A percentile compares a stretch with the other conserved stretches of the same genome.
These are phyloP conservation scores for Lentinula sp. DNA, from an alignment of 768 basidiomycete species.

Conservation along the genomic window DNA sequence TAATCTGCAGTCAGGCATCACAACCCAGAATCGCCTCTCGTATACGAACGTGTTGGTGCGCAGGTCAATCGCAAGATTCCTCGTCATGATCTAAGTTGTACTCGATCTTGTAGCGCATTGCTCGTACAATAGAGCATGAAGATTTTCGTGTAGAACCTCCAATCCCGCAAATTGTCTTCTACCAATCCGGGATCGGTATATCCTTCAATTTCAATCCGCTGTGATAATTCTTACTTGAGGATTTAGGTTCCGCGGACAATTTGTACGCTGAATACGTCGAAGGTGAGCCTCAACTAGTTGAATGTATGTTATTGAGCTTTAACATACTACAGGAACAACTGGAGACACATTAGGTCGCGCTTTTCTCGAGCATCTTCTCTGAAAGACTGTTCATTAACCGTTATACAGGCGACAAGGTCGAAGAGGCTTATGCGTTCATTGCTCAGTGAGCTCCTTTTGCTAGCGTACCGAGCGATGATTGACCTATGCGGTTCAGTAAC, in stretches of 20 bases:
- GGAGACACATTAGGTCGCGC: conserved; percentile 52
- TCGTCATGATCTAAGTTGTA: not conserved
- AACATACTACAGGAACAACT: conserved; percentile 41
- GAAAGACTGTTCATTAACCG: too few relatives aligned
- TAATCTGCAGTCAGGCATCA: conserved; percentile 17
- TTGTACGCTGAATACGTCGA: conserved; percentile 56
- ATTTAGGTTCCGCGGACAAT: conserved; percentile 42
- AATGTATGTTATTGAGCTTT: not conserved
- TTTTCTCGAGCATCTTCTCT: not conserved
- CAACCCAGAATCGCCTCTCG: conserved; percentile 32
- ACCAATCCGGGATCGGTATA: conserved; percentile 51
- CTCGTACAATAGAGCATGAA: conserved; percentile 44
- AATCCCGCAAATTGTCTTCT: conserved; percentile 60
- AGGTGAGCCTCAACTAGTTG: conserved; percentile 28
- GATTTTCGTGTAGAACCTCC: conserved; percentile 35
- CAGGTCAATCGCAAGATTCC: not conserved
- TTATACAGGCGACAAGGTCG: conserved; percentile 47
- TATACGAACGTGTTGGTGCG: conserved; percentile 55
- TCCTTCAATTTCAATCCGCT: not conserved
- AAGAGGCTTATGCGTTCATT: conserved; percentile 77
- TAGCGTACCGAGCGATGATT: not conserved
- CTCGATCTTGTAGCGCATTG: conserved; percentile 35
- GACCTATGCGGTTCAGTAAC: conserved; percentile 38
- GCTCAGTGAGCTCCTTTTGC: conserved; percentile 49
- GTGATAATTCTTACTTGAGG: not conserved